Percentiles rank a stretch among this genome's conserved stretches.
These are phyloP conservation scores for Xerocomus spinulosus DNA, from an alignment of 768 basidiomycete genomes.

Conservation along the genomic window DNA sequence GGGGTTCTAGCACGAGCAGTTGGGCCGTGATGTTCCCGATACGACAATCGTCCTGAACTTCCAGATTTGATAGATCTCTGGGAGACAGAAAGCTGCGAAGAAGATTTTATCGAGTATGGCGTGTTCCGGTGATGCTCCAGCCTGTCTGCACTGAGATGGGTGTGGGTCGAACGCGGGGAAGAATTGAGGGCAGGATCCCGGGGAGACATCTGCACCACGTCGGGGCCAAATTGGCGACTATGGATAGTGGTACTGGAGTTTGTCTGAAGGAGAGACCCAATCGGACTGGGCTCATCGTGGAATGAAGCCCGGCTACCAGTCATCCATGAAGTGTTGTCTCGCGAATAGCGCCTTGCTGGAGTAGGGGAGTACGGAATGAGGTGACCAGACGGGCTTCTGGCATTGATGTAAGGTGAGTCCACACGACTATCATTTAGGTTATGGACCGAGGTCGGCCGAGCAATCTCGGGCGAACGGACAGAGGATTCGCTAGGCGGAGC, in stretches of 20 bases:
- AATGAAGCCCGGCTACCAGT: conserved; percentile 12
- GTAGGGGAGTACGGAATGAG: conserved; percentile 14
- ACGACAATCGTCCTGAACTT: conserved; percentile 19
- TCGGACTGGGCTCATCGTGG: conserved; percentile 12
- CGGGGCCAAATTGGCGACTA: not conserved
- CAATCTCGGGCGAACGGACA: not conserved
- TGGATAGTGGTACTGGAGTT: not conserved
- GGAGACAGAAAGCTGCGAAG: conserved; percentile 13
- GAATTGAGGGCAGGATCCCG: not conserved
- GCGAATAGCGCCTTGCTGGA: conserved; percentile 11
- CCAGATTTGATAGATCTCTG: conserved; percentile 11
- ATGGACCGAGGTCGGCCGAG: not conserved
- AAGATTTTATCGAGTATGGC: conserved; percentile 5
- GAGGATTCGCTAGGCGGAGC: too few relatives aligned
- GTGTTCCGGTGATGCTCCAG: not conserved
- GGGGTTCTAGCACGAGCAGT: conserved; percentile 11
- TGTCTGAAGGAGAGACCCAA: conserved; percentile 2
- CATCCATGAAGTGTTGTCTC: conserved; percentile 4
- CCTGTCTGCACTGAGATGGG: not conserved
- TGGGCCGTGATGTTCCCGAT: conserved; percentile 18
- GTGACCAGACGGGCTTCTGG: conserved; percentile 17
- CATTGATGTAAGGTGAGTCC: conserved; percentile 2
- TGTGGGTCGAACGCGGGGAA: not conserved
- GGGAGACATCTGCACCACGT: not conserved
- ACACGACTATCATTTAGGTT: not conserved